These are phyloP conservation scores for Solanum peruvianum DNA, from an alignment of 257 asterid genomes.

Conservation along the genomic window DNA sequence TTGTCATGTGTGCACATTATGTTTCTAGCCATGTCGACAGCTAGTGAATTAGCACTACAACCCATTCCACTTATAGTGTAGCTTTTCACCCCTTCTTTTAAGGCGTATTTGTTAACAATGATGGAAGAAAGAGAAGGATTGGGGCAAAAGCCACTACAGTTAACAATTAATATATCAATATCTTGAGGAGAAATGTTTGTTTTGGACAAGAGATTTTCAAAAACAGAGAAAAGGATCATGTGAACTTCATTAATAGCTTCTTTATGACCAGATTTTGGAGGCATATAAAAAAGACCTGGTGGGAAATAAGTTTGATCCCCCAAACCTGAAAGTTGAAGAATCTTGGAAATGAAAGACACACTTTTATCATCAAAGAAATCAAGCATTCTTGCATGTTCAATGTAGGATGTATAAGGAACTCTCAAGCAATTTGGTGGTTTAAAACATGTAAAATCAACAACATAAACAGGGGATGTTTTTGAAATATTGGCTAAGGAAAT, in stretches of 20 bases:
- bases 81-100: slow-evolving; percentile 62
- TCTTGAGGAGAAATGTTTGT: slow-evolving; percentile 29
- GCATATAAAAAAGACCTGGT: slow-evolving; percentile 54
- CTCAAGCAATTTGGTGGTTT: slow-evolving; percentile 59
- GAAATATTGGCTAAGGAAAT: slow-evolving; percentile 11
- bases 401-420: slow-evolving; percentile 42
- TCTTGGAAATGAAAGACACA: slow-evolving; percentile 48
- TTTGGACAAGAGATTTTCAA: slow-evolving; percentile 38
- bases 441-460: slow-evolving; percentile 59
- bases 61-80: slow-evolving; percentile 80
- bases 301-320: slow-evolving; percentile 69
- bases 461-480: slow-evolving; percentile 31
- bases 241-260: slow-evolving; percentile 52
- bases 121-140: slow-evolving; percentile 60
- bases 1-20: slow-evolving; percentile 31
- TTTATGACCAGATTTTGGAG: slow-evolving; percentile 48
- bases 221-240: slow-evolving; percentile 48
- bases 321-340: slow-evolving; percentile 51
- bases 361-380: slow-evolving; percentile 45
- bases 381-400: slow-evolving; percentile 45
- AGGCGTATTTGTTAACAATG: slow-evolving; percentile 24
- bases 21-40: slow-evolving; percentile 49
- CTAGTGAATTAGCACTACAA: slow-evolving; percentile 75
- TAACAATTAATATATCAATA: slow-evolving; percentile 62
- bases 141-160: slow-evolving; percentile 93